A percentile compares a stretch with the other conserved stretches of the same genome.
Evolutionary conservation across 768 basidiomycete genomes (phyloP).

Genomic region (Rhodotorula sphaerocarpa): DNA sequence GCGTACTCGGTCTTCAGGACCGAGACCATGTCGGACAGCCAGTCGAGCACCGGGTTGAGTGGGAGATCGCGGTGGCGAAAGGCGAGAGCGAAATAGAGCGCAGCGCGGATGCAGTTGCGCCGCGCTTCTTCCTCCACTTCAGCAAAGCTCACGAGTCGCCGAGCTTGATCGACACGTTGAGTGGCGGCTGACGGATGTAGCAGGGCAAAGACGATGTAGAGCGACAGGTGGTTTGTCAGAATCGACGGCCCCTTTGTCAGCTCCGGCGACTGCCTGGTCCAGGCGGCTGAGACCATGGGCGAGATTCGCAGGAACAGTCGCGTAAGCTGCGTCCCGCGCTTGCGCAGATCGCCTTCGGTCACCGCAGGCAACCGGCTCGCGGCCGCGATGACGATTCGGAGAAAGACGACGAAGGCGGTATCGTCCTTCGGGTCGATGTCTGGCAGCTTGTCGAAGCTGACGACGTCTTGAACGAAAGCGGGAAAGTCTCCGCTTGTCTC

Average conservation of each 20-base stretch:
- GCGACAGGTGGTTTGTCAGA: constrained; percentile 72
- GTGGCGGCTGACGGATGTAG: constrained; percentile 53
- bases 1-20: constrained; percentile 55
- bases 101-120: constrained; percentile 63
- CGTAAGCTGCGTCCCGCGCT: constrained; percentile 49
- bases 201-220: constrained; percentile 61
- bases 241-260: constrained; percentile 52
- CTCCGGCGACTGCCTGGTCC: constrained; percentile 48
- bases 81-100: constrained; percentile 61
- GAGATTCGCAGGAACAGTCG: constrained; percentile 65
- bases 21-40: constrained; percentile 58
- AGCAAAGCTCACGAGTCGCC: constrained; percentile 60
- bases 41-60: constrained; percentile 53
- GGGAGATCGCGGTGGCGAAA: constrained; percentile 52
- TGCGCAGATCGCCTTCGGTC: constrained; percentile 35
- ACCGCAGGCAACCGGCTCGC: constrained; percentile 43
- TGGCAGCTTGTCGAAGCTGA: constrained; percentile 45
- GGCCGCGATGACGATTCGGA: constrained; percentile 70
- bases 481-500: constrained; percentile 61
- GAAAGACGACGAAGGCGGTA: constrained; percentile 66
- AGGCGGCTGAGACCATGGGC: constrained; percentile 63
- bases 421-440: constrained; percentile 52
- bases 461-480: constrained; percentile 48
- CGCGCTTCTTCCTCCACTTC: constrained; percentile 58
- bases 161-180: constrained; percentile 58